These are phyloP conservation scores for Raffaelea albimanens DNA, from an alignment of 2,329 filamentous ascomycete species.

Conservation along the genomic window DNA sequence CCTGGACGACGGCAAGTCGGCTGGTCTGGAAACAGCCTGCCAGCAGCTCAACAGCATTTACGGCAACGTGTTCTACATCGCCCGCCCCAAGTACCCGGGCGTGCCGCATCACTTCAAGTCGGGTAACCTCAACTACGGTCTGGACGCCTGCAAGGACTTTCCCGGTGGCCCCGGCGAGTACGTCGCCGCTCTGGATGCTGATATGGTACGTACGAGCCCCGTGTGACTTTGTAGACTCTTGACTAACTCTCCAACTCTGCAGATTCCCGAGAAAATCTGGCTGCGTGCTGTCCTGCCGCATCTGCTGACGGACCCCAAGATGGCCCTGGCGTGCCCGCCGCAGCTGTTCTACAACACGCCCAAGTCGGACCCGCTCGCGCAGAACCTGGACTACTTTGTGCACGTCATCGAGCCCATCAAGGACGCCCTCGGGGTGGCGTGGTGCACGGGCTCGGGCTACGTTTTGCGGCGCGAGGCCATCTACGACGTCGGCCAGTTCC, in stretches of 20 bases:
- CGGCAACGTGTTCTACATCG: constrained; percentile 43
- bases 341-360: constrained; percentile 57
- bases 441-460: constrained; percentile 57
- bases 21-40: constrained; percentile 26
- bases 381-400: constrained; percentile 49
- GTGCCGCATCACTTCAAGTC: constrained; percentile 52
- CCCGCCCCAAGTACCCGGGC: constrained; percentile 37
- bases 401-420: constrained; percentile 42
- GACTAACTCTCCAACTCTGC: not conserved
- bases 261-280: constrained; percentile 53
- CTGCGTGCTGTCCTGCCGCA: constrained; percentile 51
- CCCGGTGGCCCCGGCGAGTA: constrained; percentile 46
- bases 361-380: constrained; percentile 45
- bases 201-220: constrained; percentile 41
- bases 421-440: constrained; percentile 44
- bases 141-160: constrained; percentile 38
- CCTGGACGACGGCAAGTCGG: constrained; percentile 43
- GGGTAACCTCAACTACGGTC: constrained; percentile 53
- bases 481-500: constrained; percentile 52
- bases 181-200: constrained; percentile 56
- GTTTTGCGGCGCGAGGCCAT: constrained; percentile 49
- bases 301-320: constrained; percentile 44
- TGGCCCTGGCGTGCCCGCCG: constrained; percentile 50
- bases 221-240: not conserved
- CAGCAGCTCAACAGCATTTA: constrained; percentile 29